These are phyloP conservation scores for Capsicum baccatum DNA, from an alignment of 257 asterid species.

Conservation along the genomic window DNA sequence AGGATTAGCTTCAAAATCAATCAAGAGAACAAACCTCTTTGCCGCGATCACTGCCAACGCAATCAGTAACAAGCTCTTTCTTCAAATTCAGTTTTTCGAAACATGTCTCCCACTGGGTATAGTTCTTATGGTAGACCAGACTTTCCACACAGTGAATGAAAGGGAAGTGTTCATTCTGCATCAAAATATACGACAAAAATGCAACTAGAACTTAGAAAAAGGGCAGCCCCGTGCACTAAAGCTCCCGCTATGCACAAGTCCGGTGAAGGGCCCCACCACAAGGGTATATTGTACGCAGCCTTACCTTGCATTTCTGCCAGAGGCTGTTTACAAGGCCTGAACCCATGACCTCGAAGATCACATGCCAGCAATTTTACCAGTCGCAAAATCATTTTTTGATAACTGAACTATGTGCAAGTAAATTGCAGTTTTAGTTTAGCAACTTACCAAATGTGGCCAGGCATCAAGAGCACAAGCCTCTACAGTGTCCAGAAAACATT, in stretches of 20 bases:
- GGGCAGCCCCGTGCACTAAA: no score
- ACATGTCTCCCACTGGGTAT: conserved; percentile 81
- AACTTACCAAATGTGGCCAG: conserved; percentile 92
- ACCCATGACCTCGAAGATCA: no score
- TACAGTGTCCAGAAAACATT: conserved; percentile 78
- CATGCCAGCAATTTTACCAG: no score
- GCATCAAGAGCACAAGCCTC: conserved; percentile 90
- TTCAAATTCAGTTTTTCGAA: conserved; percentile 74
- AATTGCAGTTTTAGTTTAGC: not conserved
- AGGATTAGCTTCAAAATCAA: not conserved
- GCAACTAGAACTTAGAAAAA: not conserved
- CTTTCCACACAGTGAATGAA: conserved; percentile 81
- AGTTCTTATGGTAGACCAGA: conserved; percentile 59
- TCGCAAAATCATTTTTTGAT: not conserved
- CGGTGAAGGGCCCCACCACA: no score
- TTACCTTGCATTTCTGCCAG: no score
- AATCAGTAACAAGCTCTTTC: conserved; percentile 59
- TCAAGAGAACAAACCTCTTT: conserved; percentile 58
- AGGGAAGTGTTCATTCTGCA: conserved; percentile 84
- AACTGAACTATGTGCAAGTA: not conserved
- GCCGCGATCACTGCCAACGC: conserved; percentile 61
- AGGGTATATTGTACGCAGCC: no score
- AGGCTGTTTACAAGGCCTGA: no score
- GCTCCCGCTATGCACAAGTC: no score
- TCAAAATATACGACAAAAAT: conserved; percentile 25